phyloP scores from a whole-genome alignment of 768 basidiomycete species.

The Lentinula lateritia region DNA sequence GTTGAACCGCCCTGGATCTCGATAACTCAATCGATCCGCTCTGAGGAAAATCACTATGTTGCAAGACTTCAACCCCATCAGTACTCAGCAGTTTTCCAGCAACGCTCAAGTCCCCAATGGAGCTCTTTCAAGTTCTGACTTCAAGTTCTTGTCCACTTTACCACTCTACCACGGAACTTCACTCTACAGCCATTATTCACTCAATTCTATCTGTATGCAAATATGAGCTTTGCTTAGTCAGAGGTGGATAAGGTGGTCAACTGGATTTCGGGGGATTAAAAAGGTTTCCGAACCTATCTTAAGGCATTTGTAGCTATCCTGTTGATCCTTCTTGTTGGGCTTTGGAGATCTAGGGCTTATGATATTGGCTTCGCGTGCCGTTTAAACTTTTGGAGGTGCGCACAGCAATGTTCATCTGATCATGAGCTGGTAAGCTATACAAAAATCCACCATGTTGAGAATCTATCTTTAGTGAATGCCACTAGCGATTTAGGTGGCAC shows the following conservation, averaged over 20 bases:
- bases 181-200: conserved; percentile 22
- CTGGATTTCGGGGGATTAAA: conserved; percentile 22
- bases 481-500: conserved; percentile 21
- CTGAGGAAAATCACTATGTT: conserved; percentile 7
- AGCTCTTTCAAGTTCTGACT: conserved; percentile 15
- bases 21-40: neutral
- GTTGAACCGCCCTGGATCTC: conserved; percentile 5
- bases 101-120: conserved; percentile 16
- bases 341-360: no score
- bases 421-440: conserved; percentile 20
- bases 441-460: no score
- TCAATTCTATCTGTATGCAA: conserved; percentile 18
- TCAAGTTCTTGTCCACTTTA: conserved; percentile 26
- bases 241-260: conserved; percentile 18
- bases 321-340: no score
- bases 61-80: conserved; percentile 11
- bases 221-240: conserved; percentile 18
- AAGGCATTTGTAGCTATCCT: conserved; percentile 13
- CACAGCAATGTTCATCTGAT: conserved; percentile 27
- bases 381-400: conserved; percentile 17
- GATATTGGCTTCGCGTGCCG: neutral
- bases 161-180: conserved; percentile 24
- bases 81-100: conserved; percentile 12
- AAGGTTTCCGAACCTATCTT: conserved; percentile 22
- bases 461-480: no score